Conservation (phyloP, 768 basidiomycete species). For the Collybiopsis confluens region DNA sequence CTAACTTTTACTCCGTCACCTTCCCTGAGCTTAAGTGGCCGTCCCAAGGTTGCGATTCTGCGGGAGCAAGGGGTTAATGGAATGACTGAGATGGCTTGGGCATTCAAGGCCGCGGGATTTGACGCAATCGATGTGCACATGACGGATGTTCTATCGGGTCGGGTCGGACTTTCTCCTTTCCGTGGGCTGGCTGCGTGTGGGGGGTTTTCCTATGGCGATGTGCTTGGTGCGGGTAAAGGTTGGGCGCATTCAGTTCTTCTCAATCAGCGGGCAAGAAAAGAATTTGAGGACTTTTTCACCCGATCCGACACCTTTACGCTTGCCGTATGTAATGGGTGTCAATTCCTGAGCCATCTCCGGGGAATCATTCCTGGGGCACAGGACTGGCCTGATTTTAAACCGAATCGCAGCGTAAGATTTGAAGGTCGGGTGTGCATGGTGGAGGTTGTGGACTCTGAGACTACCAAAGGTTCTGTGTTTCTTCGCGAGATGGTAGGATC, state of each 20-base stretch:
- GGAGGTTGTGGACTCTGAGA: slow-evolving; percentile 58
- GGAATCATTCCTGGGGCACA: slow-evolving; percentile 86
- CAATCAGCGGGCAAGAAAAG: slow-evolving; percentile 66
- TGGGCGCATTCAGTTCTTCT: slow-evolving; percentile 97
- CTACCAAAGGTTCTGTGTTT: slow-evolving; percentile 53
- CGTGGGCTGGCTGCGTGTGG: slow-evolving; percentile 93
- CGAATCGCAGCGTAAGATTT: slow-evolving; percentile 84
- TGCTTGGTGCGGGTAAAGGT: slow-evolving; percentile 94
- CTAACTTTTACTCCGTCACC: slow-evolving; percentile 54
- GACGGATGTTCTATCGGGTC: slow-evolving; percentile 87
- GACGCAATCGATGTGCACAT: slow-evolving; percentile 96
- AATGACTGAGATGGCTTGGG: slow-evolving; percentile 98
- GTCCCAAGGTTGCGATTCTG: slow-evolving; percentile 90
- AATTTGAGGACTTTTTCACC: slow-evolving; percentile 80
- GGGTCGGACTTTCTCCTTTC: slow-evolving; percentile 60
- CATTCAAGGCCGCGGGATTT: slow-evolving; percentile 92
- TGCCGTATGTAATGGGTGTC: slow-evolving; percentile 97
- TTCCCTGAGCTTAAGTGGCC: slow-evolving; percentile 30
- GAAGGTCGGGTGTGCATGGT: slow-evolving; percentile 84
- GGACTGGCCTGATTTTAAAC: slow-evolving; percentile 88
- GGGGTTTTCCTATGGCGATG: slow-evolving; percentile 98
- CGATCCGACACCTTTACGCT: slow-evolving; percentile 82
- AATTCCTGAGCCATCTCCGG: slow-evolving; percentile 87
- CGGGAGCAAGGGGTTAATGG: slow-evolving; percentile 99
- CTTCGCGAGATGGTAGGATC: slow-evolving; percentile 52